Conservation (phyloP, 1,284 basidiomycete genomes). For the Pascua sp. region DNA sequence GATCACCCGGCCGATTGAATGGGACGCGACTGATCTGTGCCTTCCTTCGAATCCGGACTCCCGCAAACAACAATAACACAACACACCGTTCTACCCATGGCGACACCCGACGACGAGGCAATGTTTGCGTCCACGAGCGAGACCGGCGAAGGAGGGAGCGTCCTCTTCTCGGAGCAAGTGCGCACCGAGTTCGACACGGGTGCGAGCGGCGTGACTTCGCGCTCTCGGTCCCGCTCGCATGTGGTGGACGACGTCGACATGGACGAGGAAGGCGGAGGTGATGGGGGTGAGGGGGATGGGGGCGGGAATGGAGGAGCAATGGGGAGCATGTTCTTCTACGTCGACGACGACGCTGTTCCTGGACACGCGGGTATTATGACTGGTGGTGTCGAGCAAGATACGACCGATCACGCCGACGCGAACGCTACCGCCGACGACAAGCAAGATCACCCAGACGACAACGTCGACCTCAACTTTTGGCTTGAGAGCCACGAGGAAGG, state of each 20-base stretch:
- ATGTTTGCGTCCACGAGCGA: conserved; percentile 23
- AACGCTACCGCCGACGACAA: conserved; percentile 25
- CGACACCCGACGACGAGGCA: conserved; percentile 1
- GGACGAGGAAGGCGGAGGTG: background rate
- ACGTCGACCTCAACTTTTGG: conserved; percentile 17
- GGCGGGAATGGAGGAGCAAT: background rate
- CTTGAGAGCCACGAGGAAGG: conserved; percentile 35
- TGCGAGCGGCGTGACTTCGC: background rate
- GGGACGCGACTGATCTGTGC: conserved; percentile 2
- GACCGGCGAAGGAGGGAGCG: conserved; percentile 25
- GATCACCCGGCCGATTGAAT: background rate
- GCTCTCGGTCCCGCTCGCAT: too few species aligned
- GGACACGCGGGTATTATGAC: background rate
- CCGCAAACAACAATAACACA: background rate
- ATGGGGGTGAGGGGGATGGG: background rate
- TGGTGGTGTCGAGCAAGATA: conserved; percentile 1
- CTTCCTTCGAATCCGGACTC: too few species aligned
- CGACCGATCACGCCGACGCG: conserved; percentile 39
- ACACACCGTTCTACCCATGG: background rate
- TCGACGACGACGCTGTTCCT: conserved; percentile 6
- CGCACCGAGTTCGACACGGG: conserved; percentile 8
- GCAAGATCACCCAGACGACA: conserved; percentile 20
- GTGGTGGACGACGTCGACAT: conserved; percentile 3
- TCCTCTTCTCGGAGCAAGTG: conserved; percentile 40
- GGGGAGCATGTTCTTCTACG: conserved; percentile 9